Base-by-base conservation (phyloP, 352 stramenopile species). In the Stramenopiles sp. region DNA sequence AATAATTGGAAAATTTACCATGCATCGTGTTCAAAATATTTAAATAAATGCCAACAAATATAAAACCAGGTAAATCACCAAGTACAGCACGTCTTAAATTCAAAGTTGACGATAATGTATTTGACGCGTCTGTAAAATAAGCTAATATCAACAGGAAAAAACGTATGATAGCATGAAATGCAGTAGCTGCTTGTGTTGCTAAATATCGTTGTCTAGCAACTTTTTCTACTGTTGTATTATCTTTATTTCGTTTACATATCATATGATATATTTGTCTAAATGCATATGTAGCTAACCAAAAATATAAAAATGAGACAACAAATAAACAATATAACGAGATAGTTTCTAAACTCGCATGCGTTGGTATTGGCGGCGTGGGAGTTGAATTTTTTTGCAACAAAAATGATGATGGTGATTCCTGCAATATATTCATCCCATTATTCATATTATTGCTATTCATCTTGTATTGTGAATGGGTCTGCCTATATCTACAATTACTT, bases 301-400 rank as follows among this genome's bases (percentile, higher is more conserved):
- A 69, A 27, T 69, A 69, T 27, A 69, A 69, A 69, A 69, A 69
- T 69, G 53, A 69, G 20, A 69, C 53, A 20, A 69, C 53, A 69
- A 69, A 69, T 23, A 69, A 23, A 69, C 53, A 69, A 27, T 69
- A 69, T 27, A 69, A 69, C 20, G 53, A 69, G 53, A 69, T 27
- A 23, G 53, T 69, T 27, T 69, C 53, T 69, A 69, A 23, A 20
- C 27, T 20, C 53, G 27, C 27, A 27, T 69, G 20, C 53, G 53
- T 69, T 69, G 53, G 53, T 20, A 23, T 20, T 69, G 53, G 27
- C 53, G 53, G n/a, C n/a, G n/a, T n/a, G n/a, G n/a, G n/a, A n/a
- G n/a, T n/a, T n/a, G n/a, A n/a, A n/a, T n/a, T n/a, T n/a, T n/a
- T n/a, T n/a, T n/a, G n/a, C n/a, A n/a, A n/a, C n/a, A n/a, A n/a